Evolutionary conservation across 805 yeast species (phyloP).

Genomic region (Saturnispora gosingensis): DNA sequence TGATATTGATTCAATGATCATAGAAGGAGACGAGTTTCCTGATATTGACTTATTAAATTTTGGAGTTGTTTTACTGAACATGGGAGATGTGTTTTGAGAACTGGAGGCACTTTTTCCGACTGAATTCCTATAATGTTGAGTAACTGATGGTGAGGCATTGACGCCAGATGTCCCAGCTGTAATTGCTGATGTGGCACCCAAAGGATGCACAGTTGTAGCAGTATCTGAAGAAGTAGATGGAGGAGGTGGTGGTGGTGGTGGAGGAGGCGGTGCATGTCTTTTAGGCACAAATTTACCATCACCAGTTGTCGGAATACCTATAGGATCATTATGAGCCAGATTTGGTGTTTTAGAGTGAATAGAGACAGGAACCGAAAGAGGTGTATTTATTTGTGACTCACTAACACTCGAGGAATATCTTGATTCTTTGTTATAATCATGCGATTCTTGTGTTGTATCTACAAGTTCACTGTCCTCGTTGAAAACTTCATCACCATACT

Average conservation of each 20-base stretch:
- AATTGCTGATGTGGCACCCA: neutral
- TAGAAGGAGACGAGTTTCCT: slow-evolving; percentile 20
- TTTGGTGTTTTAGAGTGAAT: slow-evolving; percentile 6
- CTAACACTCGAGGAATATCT: slow-evolving; percentile 2
- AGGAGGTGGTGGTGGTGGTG: slow-evolving; percentile 6
- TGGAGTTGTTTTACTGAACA: neutral
- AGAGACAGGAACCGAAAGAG: neutral
- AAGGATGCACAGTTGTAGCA: neutral
- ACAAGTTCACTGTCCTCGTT: slow-evolving; percentile 12
- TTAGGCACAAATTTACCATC: slow-evolving; percentile 27
- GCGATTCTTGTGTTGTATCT: slow-evolving; percentile 9
- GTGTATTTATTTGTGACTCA: slow-evolving; percentile 6
- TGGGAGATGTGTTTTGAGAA: slow-evolving; percentile 1
- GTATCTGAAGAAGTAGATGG: neutral
- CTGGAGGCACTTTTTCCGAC: neutral
- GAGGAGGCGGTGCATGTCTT: slow-evolving; percentile 31
- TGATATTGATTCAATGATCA: slow-evolving; percentile 23
- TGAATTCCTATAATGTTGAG: neutral
- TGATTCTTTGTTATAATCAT: slow-evolving; percentile 4
- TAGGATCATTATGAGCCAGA: slow-evolving; percentile 6
- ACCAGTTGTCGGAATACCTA: slow-evolving; percentile 1
- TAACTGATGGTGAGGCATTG: neutral
- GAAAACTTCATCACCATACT: slow-evolving; percentile 15
- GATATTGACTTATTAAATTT: neutral
- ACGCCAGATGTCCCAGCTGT: neutral